phyloP scores from a whole-genome alignment of 257 asterid species.

The Nicotiana sylvestris region DNA sequence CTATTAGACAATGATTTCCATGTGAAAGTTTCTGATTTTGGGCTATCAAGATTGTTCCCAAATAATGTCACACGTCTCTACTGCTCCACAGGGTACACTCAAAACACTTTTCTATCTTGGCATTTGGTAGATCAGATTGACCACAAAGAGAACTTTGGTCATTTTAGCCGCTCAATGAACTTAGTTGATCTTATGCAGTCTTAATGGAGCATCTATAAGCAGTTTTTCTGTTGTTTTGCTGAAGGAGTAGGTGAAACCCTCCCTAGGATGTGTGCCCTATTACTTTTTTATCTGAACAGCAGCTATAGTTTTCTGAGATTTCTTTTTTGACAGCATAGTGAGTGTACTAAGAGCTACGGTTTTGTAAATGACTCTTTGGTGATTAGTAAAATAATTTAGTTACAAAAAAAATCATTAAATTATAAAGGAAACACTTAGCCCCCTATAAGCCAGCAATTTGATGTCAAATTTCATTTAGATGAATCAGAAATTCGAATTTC shows the following conservation, averaged over 20 bases:
- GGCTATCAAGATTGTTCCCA: slow-evolving; percentile 74
- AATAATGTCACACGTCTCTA: slow-evolving; percentile 75
- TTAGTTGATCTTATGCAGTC: background rate
- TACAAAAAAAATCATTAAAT: background rate
- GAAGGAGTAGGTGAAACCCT: too few relatives aligned
- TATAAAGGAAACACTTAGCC: background rate
- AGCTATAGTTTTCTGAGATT: too few relatives aligned
- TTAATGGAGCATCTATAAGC: background rate
- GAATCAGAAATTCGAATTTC: background rate
- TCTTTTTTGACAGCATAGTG: too few relatives aligned
- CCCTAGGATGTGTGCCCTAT: too few relatives aligned
- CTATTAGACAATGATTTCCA: slow-evolving; percentile 83
- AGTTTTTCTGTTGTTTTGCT: background rate
- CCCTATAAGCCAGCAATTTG: background rate
- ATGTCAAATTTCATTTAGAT: background rate
- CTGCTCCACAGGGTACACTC: slow-evolving; percentile 93
- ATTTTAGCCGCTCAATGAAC: background rate
- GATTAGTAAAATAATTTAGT: too few relatives aligned
- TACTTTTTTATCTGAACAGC: too few relatives aligned
- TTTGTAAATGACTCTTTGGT: too few relatives aligned
- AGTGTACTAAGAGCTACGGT: too few relatives aligned
- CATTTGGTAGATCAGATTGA: background rate
- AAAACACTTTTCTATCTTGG: background rate
- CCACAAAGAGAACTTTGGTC: background rate
- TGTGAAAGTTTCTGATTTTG: slow-evolving; percentile 89